Percentiles rank a stretch among this genome's conserved stretches.
Evolutionary conservation across 2,329 filamentous ascomycete genomes (phyloP).

Genomic region (Beauveria scarabaeidicola): DNA sequence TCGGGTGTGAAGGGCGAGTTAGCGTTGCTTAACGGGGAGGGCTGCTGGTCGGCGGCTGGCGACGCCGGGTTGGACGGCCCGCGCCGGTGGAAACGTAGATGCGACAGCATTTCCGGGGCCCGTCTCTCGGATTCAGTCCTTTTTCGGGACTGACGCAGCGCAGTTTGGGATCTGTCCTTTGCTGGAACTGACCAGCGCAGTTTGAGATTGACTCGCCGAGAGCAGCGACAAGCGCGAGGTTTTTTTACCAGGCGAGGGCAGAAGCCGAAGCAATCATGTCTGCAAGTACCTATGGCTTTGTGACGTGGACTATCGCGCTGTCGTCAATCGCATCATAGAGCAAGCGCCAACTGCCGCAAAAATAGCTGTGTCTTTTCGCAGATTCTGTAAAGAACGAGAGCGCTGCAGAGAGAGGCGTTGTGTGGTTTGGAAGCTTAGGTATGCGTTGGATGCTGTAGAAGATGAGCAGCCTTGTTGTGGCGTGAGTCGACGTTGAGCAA

Average conservation of each 20-base stretch:
- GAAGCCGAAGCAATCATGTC: neutral
- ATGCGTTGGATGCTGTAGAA: neutral
- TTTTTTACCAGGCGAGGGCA: neutral
- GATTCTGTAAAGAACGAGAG: neutral
- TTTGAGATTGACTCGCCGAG: neutral
- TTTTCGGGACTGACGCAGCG: neutral
- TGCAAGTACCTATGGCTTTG: neutral
- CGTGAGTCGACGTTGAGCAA: neutral
- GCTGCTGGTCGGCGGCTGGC: constrained; percentile 39
- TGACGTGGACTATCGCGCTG: neutral
- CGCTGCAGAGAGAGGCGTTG: neutral
- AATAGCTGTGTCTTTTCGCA: neutral
- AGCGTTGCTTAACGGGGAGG: constrained; percentile 28
- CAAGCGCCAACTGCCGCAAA: neutral
- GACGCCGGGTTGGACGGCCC: constrained; percentile 48
- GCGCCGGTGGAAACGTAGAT: constrained; percentile 51
- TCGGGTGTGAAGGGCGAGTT: constrained; percentile 35
- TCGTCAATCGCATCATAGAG: neutral
- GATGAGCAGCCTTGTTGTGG: neutral
- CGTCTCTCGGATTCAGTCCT: neutral
- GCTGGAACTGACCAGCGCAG: neutral
- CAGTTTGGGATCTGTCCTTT: neutral
- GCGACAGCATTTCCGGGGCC: constrained; percentile 36
- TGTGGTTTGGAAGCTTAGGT: neutral
- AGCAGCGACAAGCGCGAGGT: neutral